Evolutionary conservation across 371 early-diverging fungal species (phyloP).

Genomic region (Circinella umbellata): DNA sequence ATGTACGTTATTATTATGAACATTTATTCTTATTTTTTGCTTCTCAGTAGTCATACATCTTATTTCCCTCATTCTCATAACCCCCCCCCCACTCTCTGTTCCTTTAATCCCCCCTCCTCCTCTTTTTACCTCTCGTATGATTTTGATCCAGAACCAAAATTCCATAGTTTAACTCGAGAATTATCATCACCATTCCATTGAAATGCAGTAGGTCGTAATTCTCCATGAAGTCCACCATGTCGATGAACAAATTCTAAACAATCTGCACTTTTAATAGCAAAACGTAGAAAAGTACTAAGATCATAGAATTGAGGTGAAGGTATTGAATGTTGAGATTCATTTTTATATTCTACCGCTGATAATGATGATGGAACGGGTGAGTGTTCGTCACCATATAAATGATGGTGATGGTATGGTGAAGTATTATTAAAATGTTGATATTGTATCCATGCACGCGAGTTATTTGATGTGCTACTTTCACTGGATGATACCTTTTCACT

Average conservation of each 20-base stretch:
- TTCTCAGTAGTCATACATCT: background rate
- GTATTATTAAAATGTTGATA: background rate
- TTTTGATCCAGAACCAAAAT: constrained; percentile 42
- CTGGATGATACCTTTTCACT: background rate
- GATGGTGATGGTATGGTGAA: background rate
- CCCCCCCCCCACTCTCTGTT: constrained; percentile 16
- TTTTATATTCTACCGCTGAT: too few relatives aligned
- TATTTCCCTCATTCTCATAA: constrained; percentile 14
- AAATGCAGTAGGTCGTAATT: constrained; percentile 44
- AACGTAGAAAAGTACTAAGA: constrained; percentile 44
- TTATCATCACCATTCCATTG: constrained; percentile 44
- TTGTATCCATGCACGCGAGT: background rate
- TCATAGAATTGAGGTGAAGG: constrained; percentile 31
- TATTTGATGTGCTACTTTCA: constrained; percentile 5
- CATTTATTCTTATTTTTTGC: too few relatives aligned
- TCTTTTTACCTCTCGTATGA: constrained; percentile 35
- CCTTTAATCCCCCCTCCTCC: too few relatives aligned
- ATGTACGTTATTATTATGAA: too few relatives aligned
- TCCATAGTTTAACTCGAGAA: constrained; percentile 39
- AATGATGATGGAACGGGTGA: too few relatives aligned
- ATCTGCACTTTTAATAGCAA: constrained; percentile 51
- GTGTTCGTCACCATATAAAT: background rate
- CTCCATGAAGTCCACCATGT: constrained; percentile 45
- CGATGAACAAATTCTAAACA: constrained; percentile 50
- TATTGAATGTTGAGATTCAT: background rate